A percentile compares a stretch with the other conserved stretches of the same genome.
Evolutionary conservation across 2,329 filamentous ascomycete genomes (phyloP).

Genomic region (Claviceps quebecensis): DNA sequence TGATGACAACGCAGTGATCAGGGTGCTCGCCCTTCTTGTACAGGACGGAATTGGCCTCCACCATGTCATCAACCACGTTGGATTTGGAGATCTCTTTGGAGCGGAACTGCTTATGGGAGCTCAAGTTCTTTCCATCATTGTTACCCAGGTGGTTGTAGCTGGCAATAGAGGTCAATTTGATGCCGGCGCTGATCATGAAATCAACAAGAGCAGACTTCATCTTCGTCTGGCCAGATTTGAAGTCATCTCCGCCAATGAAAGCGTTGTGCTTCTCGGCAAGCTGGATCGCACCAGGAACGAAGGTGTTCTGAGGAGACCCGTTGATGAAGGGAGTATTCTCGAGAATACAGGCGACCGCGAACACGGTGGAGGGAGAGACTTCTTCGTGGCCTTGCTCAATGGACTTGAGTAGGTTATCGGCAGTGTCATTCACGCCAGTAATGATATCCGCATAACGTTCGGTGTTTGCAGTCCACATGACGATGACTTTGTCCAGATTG

Average conservation of each 20-base stretch:
- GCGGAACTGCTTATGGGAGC: conserved; percentile 94
- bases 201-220: conserved; percentile 99
- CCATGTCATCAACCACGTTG: conserved; percentile 99
- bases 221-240: conserved; percentile 99
- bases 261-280: conserved; percentile 75
- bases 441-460: conserved; percentile 89
- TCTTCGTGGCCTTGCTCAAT: conserved; percentile 81
- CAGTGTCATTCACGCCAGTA: conserved; percentile 86
- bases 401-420: conserved; percentile 78
- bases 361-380: conserved; percentile 89
- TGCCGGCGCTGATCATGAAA: conserved; percentile 95
- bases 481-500: conserved; percentile 82
- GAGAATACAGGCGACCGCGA: conserved; percentile 86
- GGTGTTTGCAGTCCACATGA: conserved; percentile 98
- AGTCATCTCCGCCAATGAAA: conserved; percentile 96
- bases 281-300: conserved; percentile 82
- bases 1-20: conserved; percentile 97
- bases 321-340: conserved; percentile 94
- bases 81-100: conserved; percentile 99
- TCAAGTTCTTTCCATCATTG: conserved; percentile 98
- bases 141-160: conserved; percentile 99
- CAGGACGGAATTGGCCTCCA: conserved; percentile 81
- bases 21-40: conserved; percentile 91
- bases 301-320: conserved; percentile 97
- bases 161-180: conserved; percentile 96